phyloP scores from a whole-genome alignment of 352 stramenopile species.

The Pythium guiyangense region DNA sequence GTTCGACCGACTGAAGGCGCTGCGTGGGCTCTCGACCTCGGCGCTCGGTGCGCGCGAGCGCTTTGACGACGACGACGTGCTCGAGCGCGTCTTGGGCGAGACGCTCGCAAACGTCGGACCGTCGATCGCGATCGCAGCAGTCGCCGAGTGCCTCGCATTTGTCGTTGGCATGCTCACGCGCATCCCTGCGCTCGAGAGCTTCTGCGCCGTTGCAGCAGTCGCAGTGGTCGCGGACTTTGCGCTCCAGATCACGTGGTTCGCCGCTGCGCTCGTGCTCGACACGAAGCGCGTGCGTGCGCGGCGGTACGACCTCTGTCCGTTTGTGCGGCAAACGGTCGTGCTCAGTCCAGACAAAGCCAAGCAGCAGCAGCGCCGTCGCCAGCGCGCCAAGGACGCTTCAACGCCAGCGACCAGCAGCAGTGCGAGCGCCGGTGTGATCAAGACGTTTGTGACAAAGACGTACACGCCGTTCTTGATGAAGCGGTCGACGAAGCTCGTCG shows the following conservation, averaged over 20 bases:
- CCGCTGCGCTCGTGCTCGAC: slow-evolving; percentile 75
- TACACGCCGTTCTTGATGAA: slow-evolving; percentile 65
- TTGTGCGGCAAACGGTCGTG: slow-evolving; percentile 44
- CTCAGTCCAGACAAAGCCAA: slow-evolving; percentile 28
- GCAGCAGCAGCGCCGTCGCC: slow-evolving; percentile 6
- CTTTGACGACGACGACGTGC: slow-evolving; percentile 33
- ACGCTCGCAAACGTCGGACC: slow-evolving; percentile 79
- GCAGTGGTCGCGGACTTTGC: slow-evolving; percentile 77
- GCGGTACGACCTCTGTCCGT: slow-evolving; percentile 72
- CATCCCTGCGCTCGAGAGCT: slow-evolving; percentile 86
- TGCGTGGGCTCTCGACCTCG: slow-evolving; percentile 38
- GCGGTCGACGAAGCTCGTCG: slow-evolving; percentile 50
- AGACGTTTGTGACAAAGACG: slow-evolving; percentile 57
- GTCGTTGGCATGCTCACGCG: slow-evolving; percentile 73
- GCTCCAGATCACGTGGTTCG: slow-evolving; percentile 88
- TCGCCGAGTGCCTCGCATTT: slow-evolving; percentile 82
- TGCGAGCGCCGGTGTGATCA: slow-evolving; percentile 23
- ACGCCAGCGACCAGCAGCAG: not conserved
- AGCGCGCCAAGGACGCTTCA: not conserved
- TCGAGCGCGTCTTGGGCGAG: slow-evolving; percentile 68
- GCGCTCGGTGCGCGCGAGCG: slow-evolving; percentile 21
- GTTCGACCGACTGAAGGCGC: slow-evolving; percentile 55
- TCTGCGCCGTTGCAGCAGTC: slow-evolving; percentile 81
- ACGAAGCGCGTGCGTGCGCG: slow-evolving; percentile 54
- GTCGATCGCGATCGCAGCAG: slow-evolving; percentile 81